A percentile compares a stretch with the other conserved stretches of the same genome.
Evolutionary conservation across 1,139 yeast genomes (phyloP).

Genomic region (Pichia cactophila): DNA sequence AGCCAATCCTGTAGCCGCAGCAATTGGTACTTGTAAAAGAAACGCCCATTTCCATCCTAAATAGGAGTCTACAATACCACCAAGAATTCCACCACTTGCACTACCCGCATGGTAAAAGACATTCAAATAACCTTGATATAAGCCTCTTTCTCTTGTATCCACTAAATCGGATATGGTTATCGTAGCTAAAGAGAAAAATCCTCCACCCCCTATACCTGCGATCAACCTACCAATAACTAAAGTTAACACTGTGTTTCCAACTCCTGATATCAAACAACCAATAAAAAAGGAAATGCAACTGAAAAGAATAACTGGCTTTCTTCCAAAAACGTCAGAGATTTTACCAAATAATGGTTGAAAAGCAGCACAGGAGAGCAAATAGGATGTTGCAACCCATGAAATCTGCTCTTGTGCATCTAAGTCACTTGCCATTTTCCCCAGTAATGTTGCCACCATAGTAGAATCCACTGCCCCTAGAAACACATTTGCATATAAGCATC

Average conservation of each 20-base stretch:
- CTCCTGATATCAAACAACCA: constrained; percentile 58
- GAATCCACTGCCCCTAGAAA: constrained; percentile 63
- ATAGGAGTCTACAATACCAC: constrained; percentile 40
- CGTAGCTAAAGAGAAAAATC: constrained; percentile 43
- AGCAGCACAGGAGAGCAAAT: constrained; percentile 47
- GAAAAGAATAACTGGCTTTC: constrained; percentile 37
- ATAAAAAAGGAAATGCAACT: constrained; percentile 51
- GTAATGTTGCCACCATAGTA: constrained; percentile 56
- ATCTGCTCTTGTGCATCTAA: constrained; percentile 29
- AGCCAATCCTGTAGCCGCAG: constrained; percentile 34
- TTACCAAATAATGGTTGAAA: constrained; percentile 70
- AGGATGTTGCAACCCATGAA: constrained; percentile 35
- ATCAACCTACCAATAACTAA: constrained; percentile 48
- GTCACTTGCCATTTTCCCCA: constrained; percentile 28
- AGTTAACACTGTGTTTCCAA: constrained; percentile 50
- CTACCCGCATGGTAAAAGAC: constrained; percentile 44
- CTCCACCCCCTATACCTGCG: constrained; percentile 54
- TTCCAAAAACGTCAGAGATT: constrained; percentile 53
- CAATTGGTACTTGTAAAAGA: constrained; percentile 43
- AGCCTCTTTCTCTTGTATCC: constrained; percentile 45
- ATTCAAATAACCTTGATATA: constrained; percentile 47
- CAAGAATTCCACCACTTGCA: constrained; percentile 49
- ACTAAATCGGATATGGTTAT: constrained; percentile 47
- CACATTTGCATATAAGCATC: constrained; percentile 25
- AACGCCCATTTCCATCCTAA: constrained; percentile 50